phyloP scores from a whole-genome alignment of 345 rosid species.

The Corchorus olitorius region DNA sequence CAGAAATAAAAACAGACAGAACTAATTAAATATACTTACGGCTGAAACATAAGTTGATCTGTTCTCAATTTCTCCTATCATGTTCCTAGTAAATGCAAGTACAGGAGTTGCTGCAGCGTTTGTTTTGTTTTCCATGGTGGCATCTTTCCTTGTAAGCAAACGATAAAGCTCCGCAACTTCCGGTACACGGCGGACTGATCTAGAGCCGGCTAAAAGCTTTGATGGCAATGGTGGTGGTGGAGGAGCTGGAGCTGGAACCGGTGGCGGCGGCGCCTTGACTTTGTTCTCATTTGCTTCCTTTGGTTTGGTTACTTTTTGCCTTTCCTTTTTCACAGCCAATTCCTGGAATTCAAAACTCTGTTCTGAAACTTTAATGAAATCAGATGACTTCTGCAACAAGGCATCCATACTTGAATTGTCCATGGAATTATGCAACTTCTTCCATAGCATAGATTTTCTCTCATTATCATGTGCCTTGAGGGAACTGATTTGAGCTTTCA shows the following conservation, averaged over 20 bases:
- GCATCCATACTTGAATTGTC: conserved; percentile 39
- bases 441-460: conserved; percentile 85
- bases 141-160: conserved; percentile 68
- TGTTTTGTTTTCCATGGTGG: conserved; percentile 46
- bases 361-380: conserved; percentile 37
- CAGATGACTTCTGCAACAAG: conserved; percentile 47
- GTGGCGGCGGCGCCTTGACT: conserved; percentile 27
- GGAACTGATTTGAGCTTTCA: conserved; percentile 67
- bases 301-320: conserved; percentile 36
- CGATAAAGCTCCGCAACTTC: conserved; percentile 88
- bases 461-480: conserved; percentile 85
- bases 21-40: conserved; percentile 50
- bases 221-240: conserved; percentile 83
- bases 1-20: neutral
- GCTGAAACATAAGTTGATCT: conserved; percentile 85
- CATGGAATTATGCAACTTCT: conserved; percentile 71
- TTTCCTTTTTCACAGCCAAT: conserved; percentile 28
- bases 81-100: conserved; percentile 51
- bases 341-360: conserved; percentile 35
- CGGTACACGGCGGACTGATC: conserved; percentile 73
- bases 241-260: conserved; percentile 60
- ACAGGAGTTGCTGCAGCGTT: conserved; percentile 40
- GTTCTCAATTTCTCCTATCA: conserved; percentile 98
- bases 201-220: conserved; percentile 47
- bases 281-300: conserved; percentile 33